Percentiles rank a stretch among this genome's conserved stretches.
Evolutionary conservation across 1,139 yeast species (phyloP).

Genomic region (Lodderomyces oxycetoniae): DNA sequence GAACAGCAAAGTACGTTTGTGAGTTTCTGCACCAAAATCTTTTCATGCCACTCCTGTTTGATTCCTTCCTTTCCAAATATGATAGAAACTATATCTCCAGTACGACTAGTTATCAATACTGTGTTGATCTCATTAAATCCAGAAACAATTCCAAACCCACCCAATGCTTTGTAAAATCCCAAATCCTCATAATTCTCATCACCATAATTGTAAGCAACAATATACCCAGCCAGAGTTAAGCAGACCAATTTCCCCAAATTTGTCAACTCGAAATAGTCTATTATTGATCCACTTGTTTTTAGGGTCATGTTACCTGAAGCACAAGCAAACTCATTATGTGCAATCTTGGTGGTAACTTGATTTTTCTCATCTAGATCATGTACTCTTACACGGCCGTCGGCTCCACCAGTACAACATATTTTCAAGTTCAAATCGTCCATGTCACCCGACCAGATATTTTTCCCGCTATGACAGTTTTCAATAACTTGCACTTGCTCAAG

Average conservation of each 20-base stretch:
- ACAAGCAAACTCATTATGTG: conserved; percentile 27
- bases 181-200: conserved; percentile 26
- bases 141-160: conserved; percentile 48
- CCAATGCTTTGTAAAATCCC: conserved; percentile 26
- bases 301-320: conserved; percentile 23
- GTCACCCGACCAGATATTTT: conserved; percentile 85
- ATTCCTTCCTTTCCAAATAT: not conserved
- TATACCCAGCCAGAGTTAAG: conserved; percentile 60
- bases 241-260: conserved; percentile 39
- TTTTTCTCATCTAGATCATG: conserved; percentile 40
- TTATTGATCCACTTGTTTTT: conserved; percentile 52
- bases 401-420: conserved; percentile 76
- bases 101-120: conserved; percentile 46
- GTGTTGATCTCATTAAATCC: conserved; percentile 38
- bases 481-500: conserved; percentile 31
- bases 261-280: conserved; percentile 50
- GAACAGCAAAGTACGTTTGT: conserved; percentile 45
- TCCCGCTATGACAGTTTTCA: conserved; percentile 70
- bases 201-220: conserved; percentile 30
- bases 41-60: conserved; percentile 20
- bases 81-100: conserved; percentile 1
- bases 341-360: conserved; percentile 18
- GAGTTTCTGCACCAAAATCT: conserved; percentile 30
- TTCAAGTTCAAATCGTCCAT: conserved; percentile 37
- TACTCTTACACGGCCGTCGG: conserved; percentile 74